A percentile compares a stretch with the other conserved stretches of the same genome.
Conservation (phyloP, 768 basidiomycete species). For the Clitopilus hobsonii region DNA sequence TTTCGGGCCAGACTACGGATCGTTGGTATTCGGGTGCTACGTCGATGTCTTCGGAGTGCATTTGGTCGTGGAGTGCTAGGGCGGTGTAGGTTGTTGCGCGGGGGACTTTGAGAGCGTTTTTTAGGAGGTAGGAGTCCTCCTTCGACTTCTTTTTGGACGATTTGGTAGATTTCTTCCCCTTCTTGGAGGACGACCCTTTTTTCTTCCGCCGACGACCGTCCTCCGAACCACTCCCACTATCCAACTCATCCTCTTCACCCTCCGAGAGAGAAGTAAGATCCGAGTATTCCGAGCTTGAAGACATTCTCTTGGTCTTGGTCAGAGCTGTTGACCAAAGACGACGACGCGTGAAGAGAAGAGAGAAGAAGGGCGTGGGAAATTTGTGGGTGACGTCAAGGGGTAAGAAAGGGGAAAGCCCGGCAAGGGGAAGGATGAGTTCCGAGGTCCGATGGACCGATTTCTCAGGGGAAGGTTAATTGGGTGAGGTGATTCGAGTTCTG, state of each 20-base stretch:
- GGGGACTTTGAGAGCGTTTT: slow-evolving; percentile 48
- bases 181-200: background rate
- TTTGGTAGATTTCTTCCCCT: background rate
- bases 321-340: too few relatives aligned
- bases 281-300: background rate
- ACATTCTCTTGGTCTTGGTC: too few relatives aligned
- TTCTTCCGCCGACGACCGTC: background rate
- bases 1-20: slow-evolving; percentile 77
- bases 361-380: too few relatives aligned
- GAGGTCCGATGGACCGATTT: too few relatives aligned
- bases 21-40: slow-evolving; percentile 78
- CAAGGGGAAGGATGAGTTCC: too few relatives aligned
- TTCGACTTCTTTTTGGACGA: background rate
- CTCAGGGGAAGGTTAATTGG: too few relatives aligned
- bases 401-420: too few relatives aligned
- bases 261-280: background rate
- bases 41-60: slow-evolving; percentile 57
- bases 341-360: too few relatives aligned
- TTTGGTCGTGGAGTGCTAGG: slow-evolving; percentile 61
- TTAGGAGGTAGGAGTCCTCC: slow-evolving; percentile 24
- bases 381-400: too few relatives aligned
- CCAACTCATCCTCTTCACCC: background rate
- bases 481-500: too few relatives aligned
- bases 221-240: background rate
- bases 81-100: slow-evolving; percentile 62